Percentiles rank a stretch among this genome's conserved stretches.
These are phyloP conservation scores for Brasilioporus rufonigricans DNA, from an alignment of 768 basidiomycete genomes.

Conservation along the genomic window DNA sequence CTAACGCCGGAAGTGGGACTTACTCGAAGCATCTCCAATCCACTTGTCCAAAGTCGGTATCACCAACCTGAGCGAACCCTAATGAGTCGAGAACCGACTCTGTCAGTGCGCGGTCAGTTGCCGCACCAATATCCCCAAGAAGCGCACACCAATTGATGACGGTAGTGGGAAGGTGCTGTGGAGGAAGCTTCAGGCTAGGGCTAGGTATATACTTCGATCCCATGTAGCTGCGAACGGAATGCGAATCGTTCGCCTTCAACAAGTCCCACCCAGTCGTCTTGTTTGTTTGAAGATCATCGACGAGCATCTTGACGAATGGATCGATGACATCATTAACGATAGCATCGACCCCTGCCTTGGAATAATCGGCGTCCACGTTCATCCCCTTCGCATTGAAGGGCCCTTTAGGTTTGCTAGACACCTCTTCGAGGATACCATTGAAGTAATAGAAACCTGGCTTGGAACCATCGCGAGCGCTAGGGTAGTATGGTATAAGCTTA, in stretches of 20 bases:
- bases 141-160: constrained; percentile 34
- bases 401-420: constrained; percentile 6
- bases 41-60: too few relatives aligned
- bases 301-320: too few relatives aligned
- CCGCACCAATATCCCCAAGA: constrained; percentile 25
- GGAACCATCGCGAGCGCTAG: constrained; percentile 6
- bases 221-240: constrained; percentile 31
- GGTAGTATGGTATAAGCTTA: constrained; percentile 22
- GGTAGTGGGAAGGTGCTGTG: constrained; percentile 13
- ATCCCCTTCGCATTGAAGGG: background rate
- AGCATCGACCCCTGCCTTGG: too few relatives aligned
- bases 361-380: too few relatives aligned
- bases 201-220: constrained; percentile 25
- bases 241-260: constrained; percentile 28
- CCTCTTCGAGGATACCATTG: constrained; percentile 1
- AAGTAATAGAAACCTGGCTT: constrained; percentile 4
- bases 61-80: too few relatives aligned
- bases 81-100: too few relatives aligned
- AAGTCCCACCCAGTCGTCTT: constrained; percentile 4
- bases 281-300: too few relatives aligned
- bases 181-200: constrained; percentile 14
- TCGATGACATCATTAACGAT: too few relatives aligned
- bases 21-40: too few relatives aligned
- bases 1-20: too few relatives aligned
- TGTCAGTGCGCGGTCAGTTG: too few relatives aligned